Conservation (phyloP, 2,329 filamentous ascomycete species). For the Colletotrichum chrysophilum region DNA sequence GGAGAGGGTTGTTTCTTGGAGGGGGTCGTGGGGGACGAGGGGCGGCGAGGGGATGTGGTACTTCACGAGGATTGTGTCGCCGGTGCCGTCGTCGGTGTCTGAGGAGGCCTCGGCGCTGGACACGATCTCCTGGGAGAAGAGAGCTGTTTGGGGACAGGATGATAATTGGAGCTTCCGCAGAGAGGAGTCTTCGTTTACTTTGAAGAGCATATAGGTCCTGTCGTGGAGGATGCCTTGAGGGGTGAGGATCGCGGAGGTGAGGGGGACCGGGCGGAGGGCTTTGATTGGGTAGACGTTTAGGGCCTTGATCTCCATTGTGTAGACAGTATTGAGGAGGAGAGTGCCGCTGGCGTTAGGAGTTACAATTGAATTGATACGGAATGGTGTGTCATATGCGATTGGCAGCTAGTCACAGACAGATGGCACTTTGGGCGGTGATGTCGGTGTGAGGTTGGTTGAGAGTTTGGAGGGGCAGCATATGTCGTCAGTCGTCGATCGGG, state of each 20-base stretch:
- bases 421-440: neutral
- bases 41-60: constrained; percentile 45
- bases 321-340: neutral
- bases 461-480: neutral
- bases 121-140: constrained; percentile 67
- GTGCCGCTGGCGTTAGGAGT: neutral
- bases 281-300: constrained; percentile 80
- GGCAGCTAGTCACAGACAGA: neutral
- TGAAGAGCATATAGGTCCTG: constrained; percentile 73
- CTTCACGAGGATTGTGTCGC: constrained; percentile 43
- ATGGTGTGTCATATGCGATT: neutral
- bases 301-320: constrained; percentile 7
- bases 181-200: constrained; percentile 45
- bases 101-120: constrained; percentile 40
- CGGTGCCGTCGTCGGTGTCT: constrained; percentile 35
- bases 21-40: constrained; percentile 40
- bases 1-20: constrained; percentile 45
- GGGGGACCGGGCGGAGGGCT: constrained; percentile 65
- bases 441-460: constrained; percentile 5
- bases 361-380: neutral
- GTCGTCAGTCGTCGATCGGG: neutral
- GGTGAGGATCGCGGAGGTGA: constrained; percentile 59
- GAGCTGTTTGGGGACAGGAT: constrained; percentile 61
- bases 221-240: constrained; percentile 70
- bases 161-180: constrained; percentile 66